Evolutionary conservation across 768 basidiomycete genomes (phyloP), one percentile per base, ranked within the genome.

Genomic region (Boletus rubropictus): DNA sequence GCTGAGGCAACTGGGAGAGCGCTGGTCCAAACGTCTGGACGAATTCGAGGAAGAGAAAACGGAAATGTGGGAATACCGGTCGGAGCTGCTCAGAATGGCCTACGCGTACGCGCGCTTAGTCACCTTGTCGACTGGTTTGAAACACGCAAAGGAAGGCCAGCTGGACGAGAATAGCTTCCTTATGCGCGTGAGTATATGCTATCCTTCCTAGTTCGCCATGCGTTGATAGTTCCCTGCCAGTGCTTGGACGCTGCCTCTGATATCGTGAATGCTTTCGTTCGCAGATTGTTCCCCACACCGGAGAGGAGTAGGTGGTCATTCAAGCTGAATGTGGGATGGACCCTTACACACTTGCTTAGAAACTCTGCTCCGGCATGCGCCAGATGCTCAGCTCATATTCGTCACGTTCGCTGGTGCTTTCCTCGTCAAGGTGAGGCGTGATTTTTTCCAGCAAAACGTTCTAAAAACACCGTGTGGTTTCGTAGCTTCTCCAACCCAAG

Each of bases 361-460:
- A 39, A 67, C 72, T 22, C 82, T 76, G 51, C 73, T 84, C 42
- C 76, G 82, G 4, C 84, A 86, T 58, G 88, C 86, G 0, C 86
- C 88, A 2, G 87, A 89, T 59, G 81, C 84, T 1, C 83, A 89
- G 53, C 82, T 80, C 50, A 81, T 90, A 9, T 88, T 90, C 55
- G 75, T 82, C 21, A 86, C 83, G 0, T 90, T 89, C 52, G 88
- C 89, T 9, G 80, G 82, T 8, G 82, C 88, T 2, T 91, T 91
- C 71, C 71, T 92, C 14, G 76, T 92, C 53, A 90, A 91, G 73
- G 85, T 82, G 59, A 40, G 66, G 12, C 10, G 22, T 32, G 8
- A 31, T 21, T 17, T 21, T 44, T 34, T 24, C 41, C 7, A 4
- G 8, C 25, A 12, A 21, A 44, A 20, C 9, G 8, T 3, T 14